Evolutionary conservation across 1,284 basidiomycete species (phyloP).

Genomic region (Wallemia ichthyophaga): DNA sequence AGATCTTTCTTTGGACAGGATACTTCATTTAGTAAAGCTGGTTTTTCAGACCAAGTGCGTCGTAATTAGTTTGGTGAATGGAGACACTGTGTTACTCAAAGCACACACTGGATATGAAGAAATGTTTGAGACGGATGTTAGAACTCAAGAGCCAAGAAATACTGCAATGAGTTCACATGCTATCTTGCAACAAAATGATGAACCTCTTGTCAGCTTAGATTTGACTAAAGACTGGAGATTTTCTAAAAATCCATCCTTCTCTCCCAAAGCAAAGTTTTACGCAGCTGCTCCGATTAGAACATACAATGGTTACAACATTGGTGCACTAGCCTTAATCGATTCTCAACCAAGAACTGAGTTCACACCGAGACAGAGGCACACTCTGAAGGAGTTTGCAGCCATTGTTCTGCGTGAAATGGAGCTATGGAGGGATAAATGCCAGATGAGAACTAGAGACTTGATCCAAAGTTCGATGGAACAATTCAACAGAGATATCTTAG

Average conservation of each 20-base stretch:
- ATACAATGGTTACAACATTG: constrained; percentile 65
- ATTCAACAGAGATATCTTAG: constrained; percentile 76
- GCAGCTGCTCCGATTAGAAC: constrained; percentile 71
- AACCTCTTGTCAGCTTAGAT: constrained; percentile 63
- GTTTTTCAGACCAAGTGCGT: constrained; percentile 76
- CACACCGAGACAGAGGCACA: constrained; percentile 59
- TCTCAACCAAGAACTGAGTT: constrained; percentile 58
- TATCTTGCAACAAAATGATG: constrained; percentile 50
- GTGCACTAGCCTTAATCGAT: constrained; percentile 59
- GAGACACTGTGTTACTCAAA: constrained; percentile 5
- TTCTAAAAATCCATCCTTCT: constrained; percentile 39
- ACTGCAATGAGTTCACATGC: constrained; percentile 54
- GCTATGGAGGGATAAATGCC: constrained; percentile 74
- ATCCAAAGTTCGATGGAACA: constrained; percentile 89
- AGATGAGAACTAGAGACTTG: constrained; percentile 58
- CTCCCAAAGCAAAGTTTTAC: constrained; percentile 45
- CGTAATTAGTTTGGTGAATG: constrained; percentile 34
- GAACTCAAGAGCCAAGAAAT: constrained; percentile 24
- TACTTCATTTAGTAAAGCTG: constrained; percentile 57
- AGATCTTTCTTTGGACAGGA: constrained; percentile 73
- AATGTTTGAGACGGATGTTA: constrained; percentile 25
- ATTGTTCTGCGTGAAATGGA: constrained; percentile 91
- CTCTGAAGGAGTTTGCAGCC: constrained; percentile 78
- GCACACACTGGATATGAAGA: constrained; percentile 15
- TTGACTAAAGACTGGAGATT: constrained; percentile 64